Evolutionary conservation across 257 asterid genomes (phyloP).

Genomic region (Plectranthus barbatus): DNA sequence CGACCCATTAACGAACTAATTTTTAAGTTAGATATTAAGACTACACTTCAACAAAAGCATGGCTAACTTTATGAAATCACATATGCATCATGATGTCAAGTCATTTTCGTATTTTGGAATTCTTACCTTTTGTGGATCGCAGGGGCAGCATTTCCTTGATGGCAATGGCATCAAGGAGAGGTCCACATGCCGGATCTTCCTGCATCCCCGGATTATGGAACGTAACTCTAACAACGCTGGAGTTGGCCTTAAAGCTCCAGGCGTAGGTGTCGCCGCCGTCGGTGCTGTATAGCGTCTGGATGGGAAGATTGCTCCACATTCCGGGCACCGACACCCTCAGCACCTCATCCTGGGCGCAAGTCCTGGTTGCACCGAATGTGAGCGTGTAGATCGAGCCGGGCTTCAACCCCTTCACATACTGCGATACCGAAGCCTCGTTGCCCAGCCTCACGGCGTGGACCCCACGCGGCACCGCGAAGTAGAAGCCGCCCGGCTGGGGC

Average conservation of each 20-base stretch:
- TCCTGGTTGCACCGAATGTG: constrained; percentile 69
- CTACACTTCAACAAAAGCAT: too few relatives aligned
- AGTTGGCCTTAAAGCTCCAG: constrained; percentile 56
- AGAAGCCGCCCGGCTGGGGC: constrained; percentile 70
- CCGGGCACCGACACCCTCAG: constrained; percentile 48
- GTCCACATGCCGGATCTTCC: constrained; percentile 79
- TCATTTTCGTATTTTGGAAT: not conserved
- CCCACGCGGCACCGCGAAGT: constrained; percentile 59
- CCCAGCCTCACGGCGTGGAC: constrained; percentile 67
- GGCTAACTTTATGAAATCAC: not conserved
- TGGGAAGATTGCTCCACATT: constrained; percentile 44
- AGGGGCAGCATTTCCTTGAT: constrained; percentile 53
- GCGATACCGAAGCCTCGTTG: constrained; percentile 62
- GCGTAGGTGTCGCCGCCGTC: constrained; percentile 82
- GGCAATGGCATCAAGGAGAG: constrained; percentile 65
- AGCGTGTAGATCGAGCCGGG: constrained; percentile 30
- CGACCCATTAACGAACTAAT: too few relatives aligned
- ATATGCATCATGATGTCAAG: not conserved
- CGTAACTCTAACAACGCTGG: constrained; percentile 45
- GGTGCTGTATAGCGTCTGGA: constrained; percentile 61
- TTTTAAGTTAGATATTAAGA: too few relatives aligned
- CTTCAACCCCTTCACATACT: constrained; percentile 33
- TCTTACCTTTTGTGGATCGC: constrained; percentile 34
- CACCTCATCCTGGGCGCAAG: constrained; percentile 75
- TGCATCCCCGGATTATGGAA: constrained; percentile 68